phyloP scores from a whole-genome alignment of 768 basidiomycete species.

The Trametes elegans region DNA sequence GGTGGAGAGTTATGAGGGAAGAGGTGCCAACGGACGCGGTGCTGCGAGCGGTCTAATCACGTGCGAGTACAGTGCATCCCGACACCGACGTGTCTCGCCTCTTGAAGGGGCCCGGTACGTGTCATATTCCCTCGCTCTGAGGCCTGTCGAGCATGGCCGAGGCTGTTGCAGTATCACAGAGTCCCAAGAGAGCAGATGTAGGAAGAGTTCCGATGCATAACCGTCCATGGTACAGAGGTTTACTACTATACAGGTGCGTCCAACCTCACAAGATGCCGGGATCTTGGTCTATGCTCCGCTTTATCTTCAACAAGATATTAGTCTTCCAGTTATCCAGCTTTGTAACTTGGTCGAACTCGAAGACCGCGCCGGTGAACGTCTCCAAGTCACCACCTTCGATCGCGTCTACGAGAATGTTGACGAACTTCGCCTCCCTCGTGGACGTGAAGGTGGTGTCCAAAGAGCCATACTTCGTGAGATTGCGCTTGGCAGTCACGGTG shows the following conservation, averaged over 20 bases:
- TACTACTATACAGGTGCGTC: conserved; percentile 18
- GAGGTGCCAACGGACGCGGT: not conserved
- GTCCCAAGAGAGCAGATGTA: not conserved
- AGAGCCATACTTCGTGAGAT: conserved; percentile 71
- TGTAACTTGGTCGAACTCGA: conserved; percentile 87
- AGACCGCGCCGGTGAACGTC: conserved; percentile 78
- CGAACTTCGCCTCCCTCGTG: conserved; percentile 91
- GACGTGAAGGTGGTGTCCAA: conserved; percentile 83
- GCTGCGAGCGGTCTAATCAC: not conserved
- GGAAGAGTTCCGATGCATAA: not conserved
- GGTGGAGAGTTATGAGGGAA: not conserved
- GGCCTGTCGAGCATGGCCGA: not conserved
- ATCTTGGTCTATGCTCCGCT: conserved; percentile 70
- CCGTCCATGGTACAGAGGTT: conserved; percentile 1
- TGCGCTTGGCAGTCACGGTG: conserved; percentile 76
- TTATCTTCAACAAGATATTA: conserved; percentile 83
- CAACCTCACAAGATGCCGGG: conserved; percentile 27
- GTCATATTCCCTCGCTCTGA: too few relatives aligned
- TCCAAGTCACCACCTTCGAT: conserved; percentile 70
- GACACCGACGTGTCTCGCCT: too few relatives aligned
- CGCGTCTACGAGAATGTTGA: conserved; percentile 74
- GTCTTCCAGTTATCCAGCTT: conserved; percentile 99
- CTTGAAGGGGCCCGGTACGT: too few relatives aligned
- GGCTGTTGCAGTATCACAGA: not conserved
- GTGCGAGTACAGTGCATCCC: too few relatives aligned